Evolutionary conservation across 208 protist genomes (phyloP), one percentile per base, ranked within the genome.

Genomic region (Porcisia deanei): DNA sequence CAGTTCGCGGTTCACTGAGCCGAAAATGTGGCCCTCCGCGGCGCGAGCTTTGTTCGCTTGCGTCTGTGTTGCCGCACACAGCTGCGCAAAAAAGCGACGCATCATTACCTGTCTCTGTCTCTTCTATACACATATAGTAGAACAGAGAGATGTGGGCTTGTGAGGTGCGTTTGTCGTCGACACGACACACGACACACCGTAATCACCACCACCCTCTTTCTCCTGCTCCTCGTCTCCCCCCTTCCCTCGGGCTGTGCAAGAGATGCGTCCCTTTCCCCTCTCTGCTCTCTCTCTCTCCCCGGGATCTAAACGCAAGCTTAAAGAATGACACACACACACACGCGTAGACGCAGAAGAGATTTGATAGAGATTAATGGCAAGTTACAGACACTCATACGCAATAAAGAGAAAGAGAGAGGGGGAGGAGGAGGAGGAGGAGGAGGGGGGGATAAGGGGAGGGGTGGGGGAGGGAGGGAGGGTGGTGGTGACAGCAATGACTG

Each of bases 1-100:
- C 16, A 95, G 81, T 79, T 95, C 90, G 39, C 90, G 88, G 45
- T 76, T 43, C 20, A 95, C 90, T 18, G 90, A 73, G n/a, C 83
- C 77, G 47, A 95, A 95, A 14, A 87, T 85, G 41, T 77, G 68
- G 49, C 86, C 87, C 37, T 90, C 79, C 5, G 83, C 83, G n/a
- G 85, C 88, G 65, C 88, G 82, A 25, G 67, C 81, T 52, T 61
- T 76, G 70, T 57, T 81, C 59, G 84, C 82, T 43, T 79, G 55
- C 82, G 59, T 49, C 80, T 12, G 73, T 6, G 55, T 69, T 8
- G 82, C 82, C 0, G 67, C 66, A 25, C 82, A 70, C 1, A 53
- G 69, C 2, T 55, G 71, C 2, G 43, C 71, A 9, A 64, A 39
- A 52, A 58, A 75, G 22, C 60, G 71, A 5, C 70, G 37, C 20